phyloP scores from a whole-genome alignment of 202 grass and related monocot species.

The Digitaria exilis region DNA sequence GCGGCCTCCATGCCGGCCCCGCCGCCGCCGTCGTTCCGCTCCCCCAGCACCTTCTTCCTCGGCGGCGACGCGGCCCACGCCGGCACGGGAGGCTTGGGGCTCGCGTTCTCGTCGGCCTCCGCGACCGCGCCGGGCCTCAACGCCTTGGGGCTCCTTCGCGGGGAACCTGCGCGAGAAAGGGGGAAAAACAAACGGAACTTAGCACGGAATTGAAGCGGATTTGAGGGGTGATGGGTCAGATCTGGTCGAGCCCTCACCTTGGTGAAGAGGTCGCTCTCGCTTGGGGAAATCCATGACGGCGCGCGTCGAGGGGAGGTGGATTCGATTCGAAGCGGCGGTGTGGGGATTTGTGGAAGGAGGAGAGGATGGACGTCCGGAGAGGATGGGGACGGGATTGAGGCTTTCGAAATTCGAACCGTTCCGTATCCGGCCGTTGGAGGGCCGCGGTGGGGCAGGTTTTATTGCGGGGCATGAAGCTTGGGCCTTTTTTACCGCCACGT shows the following conservation, averaged over 20 bases:
- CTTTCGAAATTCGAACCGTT: conserved; percentile 35
- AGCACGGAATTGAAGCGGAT: background rate
- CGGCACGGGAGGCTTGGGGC: background rate
- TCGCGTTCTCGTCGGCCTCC: conserved; percentile 47
- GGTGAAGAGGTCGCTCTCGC: conserved; percentile 12
- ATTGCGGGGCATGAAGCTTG: no score
- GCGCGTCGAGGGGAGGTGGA: background rate
- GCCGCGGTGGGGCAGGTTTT: background rate
- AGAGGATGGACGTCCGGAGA: background rate
- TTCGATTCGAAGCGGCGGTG: background rate
- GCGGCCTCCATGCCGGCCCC: background rate
- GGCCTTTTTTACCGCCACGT: no score
- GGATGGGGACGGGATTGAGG: background rate
- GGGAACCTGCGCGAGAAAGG: conserved; percentile 22
- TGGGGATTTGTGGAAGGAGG: background rate
- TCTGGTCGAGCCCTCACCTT: conserved; percentile 20
- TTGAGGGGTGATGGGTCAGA: background rate
- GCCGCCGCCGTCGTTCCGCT: conserved; percentile 40
- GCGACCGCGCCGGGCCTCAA: background rate
- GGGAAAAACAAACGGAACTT: background rate
- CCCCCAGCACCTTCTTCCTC: conserved; percentile 61
- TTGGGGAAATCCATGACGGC: conserved; percentile 43
- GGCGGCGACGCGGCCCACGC: conserved; percentile 10
- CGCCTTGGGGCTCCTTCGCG: conserved; percentile 17
- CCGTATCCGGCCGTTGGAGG: conserved; percentile 31